Evolutionary conservation across 257 asterid genomes (phyloP).

Genomic region (Nemophila menziesii): DNA sequence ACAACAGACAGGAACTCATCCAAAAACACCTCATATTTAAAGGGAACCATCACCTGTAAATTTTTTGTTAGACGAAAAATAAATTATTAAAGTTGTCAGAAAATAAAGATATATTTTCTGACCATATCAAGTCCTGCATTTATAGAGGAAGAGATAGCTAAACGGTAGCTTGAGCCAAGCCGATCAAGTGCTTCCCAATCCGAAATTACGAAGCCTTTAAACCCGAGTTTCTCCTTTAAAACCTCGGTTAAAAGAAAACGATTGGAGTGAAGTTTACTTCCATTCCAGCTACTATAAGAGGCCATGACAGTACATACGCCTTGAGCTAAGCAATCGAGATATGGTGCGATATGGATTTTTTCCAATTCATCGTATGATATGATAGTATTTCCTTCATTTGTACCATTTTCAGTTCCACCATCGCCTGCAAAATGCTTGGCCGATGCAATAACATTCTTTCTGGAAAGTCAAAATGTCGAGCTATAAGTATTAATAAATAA

Average conservation of each 20-base stretch:
- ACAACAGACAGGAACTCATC: constrained; percentile 60
- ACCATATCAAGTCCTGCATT: constrained; percentile 30
- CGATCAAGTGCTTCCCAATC: constrained; percentile 78
- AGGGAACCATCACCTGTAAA: constrained; percentile 96
- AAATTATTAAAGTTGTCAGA: neutral
- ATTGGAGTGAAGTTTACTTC: constrained; percentile 42
- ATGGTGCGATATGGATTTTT: constrained; percentile 70
- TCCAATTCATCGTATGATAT: constrained; percentile 51
- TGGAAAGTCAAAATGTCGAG: constrained; percentile 34
- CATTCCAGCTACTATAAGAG: constrained; percentile 78
- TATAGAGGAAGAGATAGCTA: constrained; percentile 31
- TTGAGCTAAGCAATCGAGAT: constrained; percentile 56
- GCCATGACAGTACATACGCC: constrained; percentile 93
- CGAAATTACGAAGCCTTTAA: constrained; percentile 77
- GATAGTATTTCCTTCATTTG: constrained; percentile 63
- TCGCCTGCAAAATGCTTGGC: constrained; percentile 94
- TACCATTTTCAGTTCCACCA: constrained; percentile 66
- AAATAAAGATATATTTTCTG: constrained; percentile 5
- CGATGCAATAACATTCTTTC: constrained; percentile 61
- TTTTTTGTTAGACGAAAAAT: constrained; percentile 8
- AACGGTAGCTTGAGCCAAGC: constrained; percentile 61
- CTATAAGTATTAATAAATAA: neutral
- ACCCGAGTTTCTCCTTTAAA: constrained; percentile 73
- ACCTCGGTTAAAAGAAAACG: constrained; percentile 54
- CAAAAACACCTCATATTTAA: constrained; percentile 69